phyloP scores from a whole-genome alignment of 352 stramenopile species.

The Globisporangium cystogenes region DNA sequence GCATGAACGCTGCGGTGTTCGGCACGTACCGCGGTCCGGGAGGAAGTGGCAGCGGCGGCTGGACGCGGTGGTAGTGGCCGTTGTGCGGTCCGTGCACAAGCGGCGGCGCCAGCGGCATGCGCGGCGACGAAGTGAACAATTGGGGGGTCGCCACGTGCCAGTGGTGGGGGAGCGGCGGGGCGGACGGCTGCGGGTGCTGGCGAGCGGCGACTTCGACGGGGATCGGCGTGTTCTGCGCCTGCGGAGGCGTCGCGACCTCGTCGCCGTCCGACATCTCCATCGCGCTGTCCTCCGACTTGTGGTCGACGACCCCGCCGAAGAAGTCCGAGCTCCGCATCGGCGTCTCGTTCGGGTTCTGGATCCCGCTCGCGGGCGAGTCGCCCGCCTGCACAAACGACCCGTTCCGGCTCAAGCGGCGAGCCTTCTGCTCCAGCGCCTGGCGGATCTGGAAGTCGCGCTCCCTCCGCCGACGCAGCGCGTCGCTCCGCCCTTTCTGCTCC shows the following conservation, averaged over 20 bases:
- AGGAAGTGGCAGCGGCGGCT: constrained; percentile 13
- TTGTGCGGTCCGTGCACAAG: constrained; percentile 15
- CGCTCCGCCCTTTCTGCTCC: constrained; percentile 67
- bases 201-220: background rate
- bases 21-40: constrained; percentile 11
- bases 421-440: constrained; percentile 44
- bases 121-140: constrained; percentile 16
- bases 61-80: constrained; percentile 4
- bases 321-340: constrained; percentile 15
- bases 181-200: constrained; percentile 11
- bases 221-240: background rate
- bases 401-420: constrained; percentile 7
- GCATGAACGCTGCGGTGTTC: constrained; percentile 11
- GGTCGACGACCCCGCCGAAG: background rate
- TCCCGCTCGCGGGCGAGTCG: constrained; percentile 13
- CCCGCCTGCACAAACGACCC: constrained; percentile 7
- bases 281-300: constrained; percentile 36
- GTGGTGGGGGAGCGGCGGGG: constrained; percentile 11
- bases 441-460: constrained; percentile 74
- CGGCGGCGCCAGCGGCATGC: constrained; percentile 3
- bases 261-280: constrained; percentile 71
- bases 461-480: constrained; percentile 65
- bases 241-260: constrained; percentile 11
- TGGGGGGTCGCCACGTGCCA: constrained; percentile 16
- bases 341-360: constrained; percentile 9